These are phyloP conservation scores for Leccinellum albellum DNA, from an alignment of 768 basidiomycete species.

Conservation along the genomic window DNA sequence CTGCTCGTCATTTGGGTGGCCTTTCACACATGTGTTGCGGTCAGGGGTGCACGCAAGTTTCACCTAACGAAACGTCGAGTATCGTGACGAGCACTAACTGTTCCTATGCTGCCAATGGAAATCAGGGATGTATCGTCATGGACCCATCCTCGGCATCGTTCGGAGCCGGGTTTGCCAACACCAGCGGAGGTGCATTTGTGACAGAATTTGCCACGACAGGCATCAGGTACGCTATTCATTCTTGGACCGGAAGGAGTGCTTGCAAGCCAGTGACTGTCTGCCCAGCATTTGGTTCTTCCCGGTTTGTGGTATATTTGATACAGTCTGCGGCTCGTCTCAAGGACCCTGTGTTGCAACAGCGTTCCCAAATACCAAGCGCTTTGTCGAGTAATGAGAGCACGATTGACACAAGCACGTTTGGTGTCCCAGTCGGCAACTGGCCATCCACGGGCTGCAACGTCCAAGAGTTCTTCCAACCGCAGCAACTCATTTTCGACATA, in stretches of 20 bases:
- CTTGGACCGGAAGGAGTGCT: not conserved
- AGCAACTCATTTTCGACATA: conserved; percentile 70
- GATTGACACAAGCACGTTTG: conserved; percentile 54
- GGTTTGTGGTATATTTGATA: conserved; percentile 12
- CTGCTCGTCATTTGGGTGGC: not conserved
- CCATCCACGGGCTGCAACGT: conserved; percentile 53
- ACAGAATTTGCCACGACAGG: conserved; percentile 66
- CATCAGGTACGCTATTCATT: conserved; percentile 48
- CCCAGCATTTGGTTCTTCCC: conserved; percentile 31
- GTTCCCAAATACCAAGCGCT: conserved; percentile 42
- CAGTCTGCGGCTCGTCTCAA: not conserved
- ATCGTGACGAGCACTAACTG: conserved; percentile 59
- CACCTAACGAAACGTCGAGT: conserved; percentile 48
- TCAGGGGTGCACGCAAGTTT: conserved; percentile 51
- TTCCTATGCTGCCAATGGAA: conserved; percentile 48
- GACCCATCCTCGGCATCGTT: conserved; percentile 56
- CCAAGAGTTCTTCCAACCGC: conserved; percentile 52
- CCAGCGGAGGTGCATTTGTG: conserved; percentile 71
- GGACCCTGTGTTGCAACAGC: conserved; percentile 14
- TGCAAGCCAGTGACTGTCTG: not conserved
- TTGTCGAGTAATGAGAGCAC: conserved; percentile 48
- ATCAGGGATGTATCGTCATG: conserved; percentile 63
- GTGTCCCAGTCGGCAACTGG: conserved; percentile 70
- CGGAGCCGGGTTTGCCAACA: conserved; percentile 60
- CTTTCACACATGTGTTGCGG: not conserved